phyloP scores from a whole-genome alignment of 2,329 filamentous ascomycete species.

The Gaeumannomyces tritici region DNA sequence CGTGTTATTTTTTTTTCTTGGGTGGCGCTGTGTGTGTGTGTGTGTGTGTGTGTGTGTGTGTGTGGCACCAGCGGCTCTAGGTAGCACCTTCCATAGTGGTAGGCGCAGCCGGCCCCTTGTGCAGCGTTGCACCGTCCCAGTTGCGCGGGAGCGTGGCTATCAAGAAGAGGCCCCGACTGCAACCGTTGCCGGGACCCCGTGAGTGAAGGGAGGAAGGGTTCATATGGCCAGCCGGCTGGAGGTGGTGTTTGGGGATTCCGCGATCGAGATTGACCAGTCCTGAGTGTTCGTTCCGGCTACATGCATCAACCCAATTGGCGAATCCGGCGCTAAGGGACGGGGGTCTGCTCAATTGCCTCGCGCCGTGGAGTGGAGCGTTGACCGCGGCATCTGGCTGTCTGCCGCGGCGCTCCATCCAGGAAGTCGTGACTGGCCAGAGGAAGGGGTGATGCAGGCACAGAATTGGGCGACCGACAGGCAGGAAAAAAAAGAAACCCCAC shows the following conservation, averaged over 20 bases:
- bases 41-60: background rate
- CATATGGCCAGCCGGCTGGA: background rate
- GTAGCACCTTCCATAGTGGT: too few species aligned
- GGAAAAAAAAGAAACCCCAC: too few species aligned
- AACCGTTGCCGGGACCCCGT: background rate
- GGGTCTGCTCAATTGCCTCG: background rate
- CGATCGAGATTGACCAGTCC: too few species aligned
- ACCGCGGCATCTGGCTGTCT: background rate
- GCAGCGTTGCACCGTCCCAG: background rate
- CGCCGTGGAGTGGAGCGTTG: background rate
- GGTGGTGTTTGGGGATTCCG: background rate
- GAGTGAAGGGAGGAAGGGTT: background rate
- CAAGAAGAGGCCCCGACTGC: too few species aligned
- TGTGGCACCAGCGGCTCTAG: too few species aligned
- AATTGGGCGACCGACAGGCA: too few species aligned
- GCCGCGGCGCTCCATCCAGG: too few species aligned
- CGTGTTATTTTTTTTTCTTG: too few species aligned
- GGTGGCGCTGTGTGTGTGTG: background rate
- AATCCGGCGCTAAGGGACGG: background rate
- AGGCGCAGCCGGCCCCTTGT: background rate
- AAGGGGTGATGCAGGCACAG: background rate
- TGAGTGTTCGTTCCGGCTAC: background rate
- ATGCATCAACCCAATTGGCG: background rate
- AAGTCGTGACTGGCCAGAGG: background rate
- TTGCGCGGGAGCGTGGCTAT: background rate